Percentiles rank a stretch among this genome's conserved stretches.
phyloP scores from a whole-genome alignment of 2,329 filamentous ascomycete species.

The Fusarium sacchari region DNA sequence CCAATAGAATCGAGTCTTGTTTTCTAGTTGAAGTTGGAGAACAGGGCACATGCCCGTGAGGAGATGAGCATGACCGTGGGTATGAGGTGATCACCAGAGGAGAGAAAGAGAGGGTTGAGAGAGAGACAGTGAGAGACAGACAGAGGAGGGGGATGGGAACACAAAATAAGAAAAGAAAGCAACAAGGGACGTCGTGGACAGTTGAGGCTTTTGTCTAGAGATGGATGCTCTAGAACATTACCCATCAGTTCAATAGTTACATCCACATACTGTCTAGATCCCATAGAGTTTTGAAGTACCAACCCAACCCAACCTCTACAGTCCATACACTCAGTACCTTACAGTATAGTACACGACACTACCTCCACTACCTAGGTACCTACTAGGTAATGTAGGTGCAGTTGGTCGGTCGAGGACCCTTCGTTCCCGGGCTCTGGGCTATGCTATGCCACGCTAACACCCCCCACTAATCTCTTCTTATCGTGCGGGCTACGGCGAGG shows the following conservation, averaged over 20 bases:
- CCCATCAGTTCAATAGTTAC: conserved; percentile 8
- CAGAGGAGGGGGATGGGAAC: neutral
- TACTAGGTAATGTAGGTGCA: neutral
- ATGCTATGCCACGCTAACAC: conserved; percentile 4
- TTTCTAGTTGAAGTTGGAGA: conserved; percentile 19
- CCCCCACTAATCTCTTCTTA: conserved; percentile 25
- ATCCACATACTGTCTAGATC: conserved; percentile 5
- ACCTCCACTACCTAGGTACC: neutral
- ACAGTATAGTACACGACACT: conserved; percentile 1
- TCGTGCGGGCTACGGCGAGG: conserved; percentile 24
- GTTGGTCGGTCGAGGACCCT: conserved; percentile 17
- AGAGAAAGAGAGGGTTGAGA: neutral
- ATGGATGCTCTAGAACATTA: conserved; percentile 23
- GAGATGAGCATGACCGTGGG: conserved; percentile 40
- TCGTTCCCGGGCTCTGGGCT: conserved; percentile 21
- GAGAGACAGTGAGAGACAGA: neutral
- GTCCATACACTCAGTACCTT: conserved; percentile 20
- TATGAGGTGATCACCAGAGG: conserved; percentile 31
- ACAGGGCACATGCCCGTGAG: conserved; percentile 39
- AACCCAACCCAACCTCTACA: neutral
- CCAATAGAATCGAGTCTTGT: conserved; percentile 6
- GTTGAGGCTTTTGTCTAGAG: conserved; percentile 15
- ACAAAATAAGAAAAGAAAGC: neutral
- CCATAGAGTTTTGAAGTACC: conserved; percentile 24
- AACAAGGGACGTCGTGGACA: neutral